These are phyloP conservation scores for Elaeis oleifera DNA, from an alignment of 202 grass and related monocot species.

Conservation along the genomic window DNA sequence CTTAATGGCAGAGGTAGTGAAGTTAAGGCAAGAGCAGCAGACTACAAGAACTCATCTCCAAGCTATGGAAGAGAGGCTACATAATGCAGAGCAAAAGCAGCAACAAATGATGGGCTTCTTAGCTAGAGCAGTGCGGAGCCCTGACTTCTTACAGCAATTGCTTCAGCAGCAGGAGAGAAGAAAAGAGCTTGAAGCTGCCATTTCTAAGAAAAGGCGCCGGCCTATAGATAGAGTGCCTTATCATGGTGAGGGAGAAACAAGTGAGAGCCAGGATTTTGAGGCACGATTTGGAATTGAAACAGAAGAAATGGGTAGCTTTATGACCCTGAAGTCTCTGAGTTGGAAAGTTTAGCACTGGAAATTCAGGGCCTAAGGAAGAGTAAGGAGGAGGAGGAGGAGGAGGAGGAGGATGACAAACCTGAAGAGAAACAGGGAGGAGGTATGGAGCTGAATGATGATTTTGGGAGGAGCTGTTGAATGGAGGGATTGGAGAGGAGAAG, in stretches of 20 bases:
- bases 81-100: no score
- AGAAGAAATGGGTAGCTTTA: conserved; percentile 9
- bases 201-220: conserved; percentile 78
- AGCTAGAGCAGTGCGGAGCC: no score
- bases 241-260: conserved; percentile 29
- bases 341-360: conserved; percentile 39
- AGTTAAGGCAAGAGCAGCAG: no score
- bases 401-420: conserved; percentile 17
- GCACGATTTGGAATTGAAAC: conserved; percentile 30
- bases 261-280: conserved; percentile 28
- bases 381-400: conserved; percentile 10
- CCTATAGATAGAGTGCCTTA: conserved; percentile 48
- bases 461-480: conserved; percentile 64
- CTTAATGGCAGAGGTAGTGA: no score
- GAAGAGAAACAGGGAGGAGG: conserved; percentile 21
- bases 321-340: conserved; percentile 35
- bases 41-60: no score
- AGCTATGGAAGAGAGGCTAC: no score
- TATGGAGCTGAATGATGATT: conserved; percentile 39
- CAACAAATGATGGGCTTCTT: no score
- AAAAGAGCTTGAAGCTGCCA: conserved; percentile 65
- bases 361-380: conserved; percentile 36
- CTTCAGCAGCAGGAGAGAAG: conserved; percentile 4
- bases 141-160: no score
- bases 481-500: conserved; percentile 33